Conservation (phyloP, 208 protist species). For the Wallacemonas rigidus region DNA sequence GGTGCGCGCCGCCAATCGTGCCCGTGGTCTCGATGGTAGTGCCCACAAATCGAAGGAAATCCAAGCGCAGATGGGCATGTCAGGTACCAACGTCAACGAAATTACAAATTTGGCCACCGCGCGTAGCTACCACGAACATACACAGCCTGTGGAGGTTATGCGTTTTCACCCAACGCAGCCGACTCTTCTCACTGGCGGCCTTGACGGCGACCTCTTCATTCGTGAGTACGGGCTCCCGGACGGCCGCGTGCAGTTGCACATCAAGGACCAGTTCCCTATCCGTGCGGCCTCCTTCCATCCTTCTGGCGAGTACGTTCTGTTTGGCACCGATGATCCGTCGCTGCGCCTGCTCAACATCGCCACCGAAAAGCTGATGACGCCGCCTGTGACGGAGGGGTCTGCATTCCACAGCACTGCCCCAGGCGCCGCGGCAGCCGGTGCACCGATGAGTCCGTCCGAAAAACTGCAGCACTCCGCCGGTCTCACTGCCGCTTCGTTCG, state of each 20-base stretch:
- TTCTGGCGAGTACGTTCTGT: constrained; percentile 77
- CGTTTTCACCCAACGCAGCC: constrained; percentile 75
- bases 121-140: constrained; percentile 68
- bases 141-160: constrained; percentile 73
- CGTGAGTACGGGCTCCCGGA: constrained; percentile 71
- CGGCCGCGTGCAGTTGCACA: constrained; percentile 51
- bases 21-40: constrained; percentile 40
- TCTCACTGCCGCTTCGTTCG: constrained; percentile 63
- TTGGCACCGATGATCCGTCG: constrained; percentile 74
- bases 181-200: constrained; percentile 62
- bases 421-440: constrained; percentile 6
- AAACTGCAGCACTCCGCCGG: constrained; percentile 61
- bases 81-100: constrained; percentile 65
- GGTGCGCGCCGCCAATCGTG: constrained; percentile 58
- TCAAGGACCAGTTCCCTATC: constrained; percentile 75
- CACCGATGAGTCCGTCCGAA: constrained; percentile 6
- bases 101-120: constrained; percentile 79
- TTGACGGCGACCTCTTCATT: constrained; percentile 65
- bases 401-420: constrained; percentile 15
- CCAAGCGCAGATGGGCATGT: constrained; percentile 10
- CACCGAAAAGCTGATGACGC: constrained; percentile 60
- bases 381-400: constrained; percentile 37
- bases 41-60: constrained; percentile 14
- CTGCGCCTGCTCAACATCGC: constrained; percentile 71
- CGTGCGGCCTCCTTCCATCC: constrained; percentile 75